Evolutionary conservation across 2,329 filamentous ascomycete genomes (phyloP), one percentile per base, ranked within the genome.

Genomic region (Capronia epimyces): DNA sequence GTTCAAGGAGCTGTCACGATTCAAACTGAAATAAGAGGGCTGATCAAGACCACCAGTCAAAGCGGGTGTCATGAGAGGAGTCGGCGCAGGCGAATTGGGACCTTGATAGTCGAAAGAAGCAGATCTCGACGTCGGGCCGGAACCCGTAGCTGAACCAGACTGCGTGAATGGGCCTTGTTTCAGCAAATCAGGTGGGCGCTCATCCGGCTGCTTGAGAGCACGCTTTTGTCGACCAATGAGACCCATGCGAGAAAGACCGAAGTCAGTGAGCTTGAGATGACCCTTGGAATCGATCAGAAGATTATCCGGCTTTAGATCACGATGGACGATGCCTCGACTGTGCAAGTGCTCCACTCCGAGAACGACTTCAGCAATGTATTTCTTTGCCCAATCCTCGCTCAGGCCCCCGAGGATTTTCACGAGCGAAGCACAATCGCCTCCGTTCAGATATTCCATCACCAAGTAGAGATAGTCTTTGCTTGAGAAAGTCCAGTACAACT

Each of bases 401-500:
- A 98, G 76, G 2, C 88, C 89, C 24, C 90, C 90, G 1, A 98
- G 78, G 21, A 95, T 83, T 67, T 97, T 98, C 72, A 97, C 93
- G 46, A 98, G 76, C 4, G 93, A 95, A 43, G 94, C 93, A 66
- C 91, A 98, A 64, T 98, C 93, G 40, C 93, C 93, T 29, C 93
- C 93, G 62, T 97, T 98, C 51, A 98, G 77, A 69, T 98, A 98
- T 66, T 98, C 93, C 93, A 98, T 98, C 20, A 98, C 93, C 52
- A 98, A 77, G 66, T 97, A 98, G 20, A 98, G 82, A 65, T 96
- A 98, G 65, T 98, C 93, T 66, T 98, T 98, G 76, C 91, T 98
- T 3, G 93, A 95, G 65, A 98, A 98, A 0, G 93, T 98, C 94
- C 94, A 98, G 72, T 97, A 98, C 10, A 98, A 78, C 72, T 98